Conservation (phyloP, 2,329 filamentous ascomycete species). For the Monosporascus sp. region DNA sequence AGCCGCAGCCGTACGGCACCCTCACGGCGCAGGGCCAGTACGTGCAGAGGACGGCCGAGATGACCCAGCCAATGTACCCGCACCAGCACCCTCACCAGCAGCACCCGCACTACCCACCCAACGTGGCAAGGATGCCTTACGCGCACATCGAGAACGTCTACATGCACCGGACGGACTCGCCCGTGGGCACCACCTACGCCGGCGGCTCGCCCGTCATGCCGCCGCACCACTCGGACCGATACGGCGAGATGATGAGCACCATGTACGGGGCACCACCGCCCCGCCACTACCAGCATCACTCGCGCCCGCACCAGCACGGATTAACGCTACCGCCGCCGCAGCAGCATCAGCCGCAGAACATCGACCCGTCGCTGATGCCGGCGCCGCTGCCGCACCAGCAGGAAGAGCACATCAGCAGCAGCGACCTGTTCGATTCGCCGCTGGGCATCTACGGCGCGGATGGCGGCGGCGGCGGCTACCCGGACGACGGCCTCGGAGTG, state of each 20-base stretch:
- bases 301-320: constrained; percentile 1
- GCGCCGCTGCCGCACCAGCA: constrained; percentile 2
- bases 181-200: constrained; percentile 9
- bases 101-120: background rate
- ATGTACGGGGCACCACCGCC: constrained; percentile 16
- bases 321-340: constrained; percentile 6
- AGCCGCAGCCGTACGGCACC: constrained; percentile 31
- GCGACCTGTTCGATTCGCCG: background rate
- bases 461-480: background rate
- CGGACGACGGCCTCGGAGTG: no score
- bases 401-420: background rate
- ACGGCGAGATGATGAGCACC: constrained; percentile 28
- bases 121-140: constrained; percentile 3
- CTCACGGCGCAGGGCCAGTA: background rate
- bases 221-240: constrained; percentile 8
- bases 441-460: background rate
- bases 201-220: constrained; percentile 5
- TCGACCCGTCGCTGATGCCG: constrained; percentile 17
- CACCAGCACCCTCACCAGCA: background rate
- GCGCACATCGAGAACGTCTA: constrained; percentile 17
- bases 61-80: background rate
- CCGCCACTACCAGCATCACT: background rate
- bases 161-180: constrained; percentile 19
- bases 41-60: background rate
- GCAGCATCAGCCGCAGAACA: constrained; percentile 4